Evolutionary conservation across 2,329 filamentous ascomycete species (phyloP), one percentile per base, ranked within the genome.

Genomic region (Fusarium vanettenii): DNA sequence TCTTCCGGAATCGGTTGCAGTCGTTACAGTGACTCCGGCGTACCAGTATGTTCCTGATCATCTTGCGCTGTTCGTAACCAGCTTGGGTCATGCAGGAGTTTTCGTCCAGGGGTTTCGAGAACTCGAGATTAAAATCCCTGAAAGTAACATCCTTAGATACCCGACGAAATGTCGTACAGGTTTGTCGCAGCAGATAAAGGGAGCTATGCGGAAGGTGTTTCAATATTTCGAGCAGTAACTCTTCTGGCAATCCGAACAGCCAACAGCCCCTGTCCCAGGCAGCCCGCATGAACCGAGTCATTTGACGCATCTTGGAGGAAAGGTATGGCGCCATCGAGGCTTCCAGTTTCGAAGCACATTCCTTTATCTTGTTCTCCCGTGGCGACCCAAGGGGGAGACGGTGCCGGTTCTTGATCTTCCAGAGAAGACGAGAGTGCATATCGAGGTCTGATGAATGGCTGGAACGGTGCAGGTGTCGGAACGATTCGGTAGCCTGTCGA

Each of bases 181-280:
- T 67, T 22, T 71, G 67, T 1, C 69, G 69, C 25, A 70, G 43
- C 0, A 63, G 18, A 11, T 64, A 71, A 2, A 70, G 22, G 13
- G 41, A 27, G 37, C 62, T 64, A 1, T 70, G 62, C 3, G 67
- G 43, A 22, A 70, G 67, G 48, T 33, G 20, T 6, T 22, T 16
- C 62, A 67, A 59, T 29, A 70, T 70, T 18, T 70, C 18, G 13
- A 70, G 37, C 8, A 71, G 16, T 8, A 71, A 2, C 35, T 71
- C 69, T 9, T 61, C 6, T 22, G 45, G 43, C 60, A 37, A 22
- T 18, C 8, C 18, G 8, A 57, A 18, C 14, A 57, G 14, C 6
- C 14, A 16, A 25, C 55, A 37, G 31, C 14, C n/a, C 29, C 5
- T 31, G 29, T 6, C 8, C 5, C 5, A 6, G 6, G 13, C 10